These are phyloP conservation scores for Astrothelium subdiscretum DNA, from an alignment of 495 filamentous ascomycete species.

Conservation along the genomic window DNA sequence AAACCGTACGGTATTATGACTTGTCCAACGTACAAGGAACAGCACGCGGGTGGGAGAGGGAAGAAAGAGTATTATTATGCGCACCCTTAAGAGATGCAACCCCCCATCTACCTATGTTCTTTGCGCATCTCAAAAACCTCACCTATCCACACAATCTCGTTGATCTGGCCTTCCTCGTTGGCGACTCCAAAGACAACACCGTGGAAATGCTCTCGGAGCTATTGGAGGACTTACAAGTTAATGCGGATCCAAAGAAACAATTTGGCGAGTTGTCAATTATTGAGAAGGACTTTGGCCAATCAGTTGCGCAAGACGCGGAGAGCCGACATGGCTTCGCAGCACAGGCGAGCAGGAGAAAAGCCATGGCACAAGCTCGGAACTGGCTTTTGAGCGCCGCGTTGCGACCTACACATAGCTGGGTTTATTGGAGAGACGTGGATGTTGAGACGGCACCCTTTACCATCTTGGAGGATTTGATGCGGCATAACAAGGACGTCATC, in stretches of 20 bases:
- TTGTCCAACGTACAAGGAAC: constrained; percentile 81
- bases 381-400: constrained; percentile 93
- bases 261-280: constrained; percentile 97
- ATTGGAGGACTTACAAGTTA: constrained; percentile 69
- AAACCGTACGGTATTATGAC: constrained; percentile 96
- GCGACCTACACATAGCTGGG: constrained; percentile 93
- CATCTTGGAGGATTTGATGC: constrained; percentile 95
- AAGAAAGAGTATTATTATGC: constrained; percentile 90
- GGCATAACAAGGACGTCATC: constrained; percentile 97
- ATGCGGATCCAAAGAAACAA: constrained; percentile 61
- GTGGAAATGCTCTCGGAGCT: constrained; percentile 60
- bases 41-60: constrained; percentile 83
- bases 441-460: constrained; percentile 94
- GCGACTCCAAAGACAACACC: constrained; percentile 91
- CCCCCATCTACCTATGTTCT: constrained; percentile 95
- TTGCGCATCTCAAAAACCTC: constrained; percentile 86
- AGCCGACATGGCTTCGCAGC: constrained; percentile 96
- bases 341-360: constrained; percentile 82
- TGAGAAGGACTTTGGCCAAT: constrained; percentile 98
- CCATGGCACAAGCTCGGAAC: constrained; percentile 97
- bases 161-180: constrained; percentile 92
- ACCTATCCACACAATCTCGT: constrained; percentile 96
- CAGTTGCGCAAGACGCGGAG: constrained; percentile 95
- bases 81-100: constrained; percentile 90
- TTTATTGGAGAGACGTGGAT: constrained; percentile 98